These are phyloP conservation scores for Sporothrix protearum DNA, from an alignment of 2,329 filamentous ascomycete species.

Conservation along the genomic window DNA sequence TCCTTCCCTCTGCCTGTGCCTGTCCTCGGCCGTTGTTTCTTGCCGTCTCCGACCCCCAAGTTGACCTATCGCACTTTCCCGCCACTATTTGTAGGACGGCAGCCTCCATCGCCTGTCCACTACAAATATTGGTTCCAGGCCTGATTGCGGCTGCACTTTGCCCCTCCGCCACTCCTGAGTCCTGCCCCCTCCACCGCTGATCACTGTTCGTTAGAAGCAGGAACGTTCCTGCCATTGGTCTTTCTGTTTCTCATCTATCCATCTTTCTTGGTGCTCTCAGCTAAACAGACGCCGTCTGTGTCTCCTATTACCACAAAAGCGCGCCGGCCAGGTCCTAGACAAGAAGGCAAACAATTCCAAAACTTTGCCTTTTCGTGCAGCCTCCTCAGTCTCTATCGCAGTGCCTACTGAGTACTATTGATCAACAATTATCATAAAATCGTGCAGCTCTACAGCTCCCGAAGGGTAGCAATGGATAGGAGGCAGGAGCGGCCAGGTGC, in stretches of 20 bases:
- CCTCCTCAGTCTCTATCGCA: not conserved
- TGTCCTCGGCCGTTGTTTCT: not conserved
- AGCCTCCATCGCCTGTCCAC: not conserved
- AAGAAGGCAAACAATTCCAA: not conserved
- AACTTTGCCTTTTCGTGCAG: not conserved
- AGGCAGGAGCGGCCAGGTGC: not conserved
- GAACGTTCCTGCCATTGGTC: not conserved
- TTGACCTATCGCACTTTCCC: not conserved
- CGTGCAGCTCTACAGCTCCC: not conserved
- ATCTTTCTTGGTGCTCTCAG: not conserved
- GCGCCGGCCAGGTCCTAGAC: not conserved
- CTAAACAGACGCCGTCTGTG: not conserved
- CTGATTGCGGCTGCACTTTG: not conserved
- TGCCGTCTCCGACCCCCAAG: not conserved
- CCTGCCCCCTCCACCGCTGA: slow-evolving; percentile 1
- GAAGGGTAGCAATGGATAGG: not conserved
- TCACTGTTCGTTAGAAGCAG: not conserved
- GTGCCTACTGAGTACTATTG: not conserved
- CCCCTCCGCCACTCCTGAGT: not conserved
- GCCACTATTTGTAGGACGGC: not conserved
- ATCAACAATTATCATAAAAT: not conserved
- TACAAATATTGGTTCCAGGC: not conserved
- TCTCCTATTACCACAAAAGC: not conserved
- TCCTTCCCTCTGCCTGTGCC: not conserved
- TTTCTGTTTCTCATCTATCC: not conserved